Percentiles rank a stretch among this genome's conserved stretches.
phyloP scores from a whole-genome alignment of 345 rosid genomes.

The Heritiera fomes region DNA sequence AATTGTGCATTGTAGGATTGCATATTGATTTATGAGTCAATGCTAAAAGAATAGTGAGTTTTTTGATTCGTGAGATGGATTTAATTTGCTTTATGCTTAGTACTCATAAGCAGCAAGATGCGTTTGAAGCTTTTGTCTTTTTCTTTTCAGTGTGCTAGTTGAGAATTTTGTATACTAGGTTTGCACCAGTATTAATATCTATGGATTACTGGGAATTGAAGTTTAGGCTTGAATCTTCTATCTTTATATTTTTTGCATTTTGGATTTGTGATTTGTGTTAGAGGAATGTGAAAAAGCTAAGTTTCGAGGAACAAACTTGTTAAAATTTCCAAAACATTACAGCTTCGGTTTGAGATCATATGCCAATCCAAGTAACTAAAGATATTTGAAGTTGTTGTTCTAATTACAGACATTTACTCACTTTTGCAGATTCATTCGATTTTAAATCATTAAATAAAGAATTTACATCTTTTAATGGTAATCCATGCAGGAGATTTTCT shows the following conservation, averaged over 20 bases:
- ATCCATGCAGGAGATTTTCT: not conserved
- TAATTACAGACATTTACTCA: not conserved
- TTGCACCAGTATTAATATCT: conserved; percentile 1
- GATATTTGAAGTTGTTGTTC: not conserved
- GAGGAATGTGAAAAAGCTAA: not conserved
- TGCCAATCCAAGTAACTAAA: not conserved
- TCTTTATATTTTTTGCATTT: not conserved
- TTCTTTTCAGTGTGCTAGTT: not conserved
- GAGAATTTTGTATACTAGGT: not conserved
- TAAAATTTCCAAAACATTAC: not conserved
- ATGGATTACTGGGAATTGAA: not conserved
- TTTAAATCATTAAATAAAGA: not conserved
- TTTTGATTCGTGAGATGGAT: not conserved
- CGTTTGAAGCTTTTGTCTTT: not conserved
- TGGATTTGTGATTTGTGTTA: not conserved
- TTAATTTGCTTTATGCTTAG: not conserved
- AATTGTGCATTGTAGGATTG: conserved; percentile 9
- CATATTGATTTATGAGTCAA: conserved; percentile 6
- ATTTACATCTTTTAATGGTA: not conserved
- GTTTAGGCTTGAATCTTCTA: not conserved
- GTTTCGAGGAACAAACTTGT: conserved; percentile 5
- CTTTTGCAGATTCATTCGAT: not conserved
- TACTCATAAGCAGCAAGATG: not conserved
- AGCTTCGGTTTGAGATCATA: not conserved
- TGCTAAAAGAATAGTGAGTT: too few species aligned